Conservation (phyloP, 225 moss, liverwort and hornwort genomes). For the Physcomitrellopsis africana region DNA sequence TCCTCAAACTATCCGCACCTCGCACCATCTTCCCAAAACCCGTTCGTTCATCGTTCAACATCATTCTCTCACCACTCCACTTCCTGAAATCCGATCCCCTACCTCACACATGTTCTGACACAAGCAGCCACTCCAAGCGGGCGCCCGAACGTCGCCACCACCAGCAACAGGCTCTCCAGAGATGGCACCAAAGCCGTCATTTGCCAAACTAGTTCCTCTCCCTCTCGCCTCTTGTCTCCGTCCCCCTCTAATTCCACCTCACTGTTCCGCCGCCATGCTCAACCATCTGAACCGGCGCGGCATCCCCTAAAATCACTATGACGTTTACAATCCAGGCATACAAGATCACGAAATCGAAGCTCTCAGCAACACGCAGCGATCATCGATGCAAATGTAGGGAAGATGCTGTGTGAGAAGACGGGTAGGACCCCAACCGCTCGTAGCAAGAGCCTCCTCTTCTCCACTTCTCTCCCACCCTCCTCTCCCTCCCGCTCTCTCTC, state of each 20-base stretch:
- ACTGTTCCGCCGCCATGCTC: conserved; percentile 2
- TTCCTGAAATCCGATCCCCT: not conserved
- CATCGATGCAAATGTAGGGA: not conserved
- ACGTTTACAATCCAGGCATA: not conserved
- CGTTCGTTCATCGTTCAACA: not conserved
- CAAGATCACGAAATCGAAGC: not conserved
- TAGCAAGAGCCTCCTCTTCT: not conserved
- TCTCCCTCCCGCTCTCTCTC: no score
- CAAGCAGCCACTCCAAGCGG: not conserved
- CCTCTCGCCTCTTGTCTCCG: not conserved
- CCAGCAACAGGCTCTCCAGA: not conserved
- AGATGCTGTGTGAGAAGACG: not conserved
- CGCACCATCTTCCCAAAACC: not conserved
- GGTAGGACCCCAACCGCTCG: conserved; percentile 32
- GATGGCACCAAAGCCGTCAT: not conserved
- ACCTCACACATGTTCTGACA: not conserved
- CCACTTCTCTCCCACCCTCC: not conserved
- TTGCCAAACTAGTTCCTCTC: not conserved
- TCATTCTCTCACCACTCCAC: not conserved
- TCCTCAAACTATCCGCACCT: not conserved
- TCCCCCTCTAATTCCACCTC: not conserved
- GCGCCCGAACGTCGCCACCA: not conserved
- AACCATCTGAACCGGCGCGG: not conserved
- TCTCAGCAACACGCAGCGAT: not conserved
- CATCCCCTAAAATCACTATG: not conserved